Base-by-base conservation (phyloP, 192 early-diverging fungal genomes). In the Geranomyces variabilis region DNA sequence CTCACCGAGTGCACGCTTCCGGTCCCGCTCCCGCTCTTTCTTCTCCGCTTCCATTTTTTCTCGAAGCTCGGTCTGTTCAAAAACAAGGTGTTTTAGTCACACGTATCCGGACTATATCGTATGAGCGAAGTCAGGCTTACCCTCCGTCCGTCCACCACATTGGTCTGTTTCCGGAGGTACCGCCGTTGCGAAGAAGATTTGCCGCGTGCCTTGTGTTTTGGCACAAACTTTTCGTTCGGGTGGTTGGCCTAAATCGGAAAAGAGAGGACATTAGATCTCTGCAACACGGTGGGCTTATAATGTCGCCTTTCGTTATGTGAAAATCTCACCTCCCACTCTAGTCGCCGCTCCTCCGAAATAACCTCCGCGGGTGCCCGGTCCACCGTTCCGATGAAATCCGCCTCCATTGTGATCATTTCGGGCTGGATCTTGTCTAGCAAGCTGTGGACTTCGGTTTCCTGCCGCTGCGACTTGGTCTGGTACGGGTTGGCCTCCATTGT, bases 351-450 rank as follows among this genome's bases (percentile, higher is more conserved):
- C 70, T 87, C 84, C 48, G 63, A 70, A 57, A 87, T 53, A 28
- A 90, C 77, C 30, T 91, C 89, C 31, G 77, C 76, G 13, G 87
- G 79, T 1, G 85, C 83, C 49, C 86, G 83, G 75, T 93, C 94
- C 61, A 94, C 75, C 28, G 86, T 85, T 45, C 94, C 96, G 34
- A 97, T 84, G 41, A 92, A 83, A 45, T 77, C 86, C 15, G 94
- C 92, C 74, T 97, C 88, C 47, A 98, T 79, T 9, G 89, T 80
- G 70, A 98, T 95, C 81, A 94, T 97, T 60, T 96, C 93, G 44
- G 95, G 92, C 57, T 96, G 93, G 67, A 98, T 83, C 82, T 98
- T 98, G 71, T 97, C 94, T 76, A 98, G 69, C 31, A 98, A 80
- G 76, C 74, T 70, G 66, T 91, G 90, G 22, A 98, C 94, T 83